A percentile compares a stretch with the other conserved stretches of the same genome.
phyloP scores from a whole-genome alignment of 306 rosid genomes.

The Sindora glabra region DNA sequence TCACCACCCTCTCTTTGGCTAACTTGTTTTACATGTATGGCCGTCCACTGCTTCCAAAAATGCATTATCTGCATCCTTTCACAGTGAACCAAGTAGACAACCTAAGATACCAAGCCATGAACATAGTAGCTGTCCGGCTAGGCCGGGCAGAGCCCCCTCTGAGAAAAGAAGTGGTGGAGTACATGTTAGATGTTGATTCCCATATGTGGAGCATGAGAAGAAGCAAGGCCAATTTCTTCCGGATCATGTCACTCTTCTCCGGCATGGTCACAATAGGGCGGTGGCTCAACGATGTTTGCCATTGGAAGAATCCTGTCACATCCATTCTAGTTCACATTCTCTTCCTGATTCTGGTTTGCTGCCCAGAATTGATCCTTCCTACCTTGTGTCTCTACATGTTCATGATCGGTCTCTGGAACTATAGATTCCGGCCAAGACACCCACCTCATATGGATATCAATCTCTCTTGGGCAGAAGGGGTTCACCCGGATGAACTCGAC shows the following conservation, averaged over 20 bases:
- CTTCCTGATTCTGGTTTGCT: conserved; percentile 65
- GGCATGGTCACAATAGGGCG: conserved; percentile 45
- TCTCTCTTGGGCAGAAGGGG: conserved; percentile 86
- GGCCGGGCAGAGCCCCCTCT: conserved; percentile 89
- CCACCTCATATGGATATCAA: conserved; percentile 88
- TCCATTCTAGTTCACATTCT: conserved; percentile 72
- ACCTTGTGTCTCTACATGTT: conserved; percentile 91
- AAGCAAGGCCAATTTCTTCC: conserved; percentile 94
- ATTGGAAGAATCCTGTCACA: conserved; percentile 79
- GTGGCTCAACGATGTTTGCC: conserved; percentile 77
- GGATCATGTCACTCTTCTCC: conserved; percentile 75
- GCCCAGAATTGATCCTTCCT: conserved; percentile 87
- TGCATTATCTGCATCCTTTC: conserved; percentile 85
- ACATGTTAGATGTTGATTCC: conserved; percentile 95
- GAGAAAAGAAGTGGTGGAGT: conserved; percentile 84
- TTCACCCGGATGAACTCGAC: conserved; percentile 77
- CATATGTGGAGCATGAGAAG: conserved; percentile 97
- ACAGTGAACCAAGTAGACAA: conserved; percentile 85
- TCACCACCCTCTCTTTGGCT: conserved; percentile 76
- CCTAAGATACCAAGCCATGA: conserved; percentile 85
- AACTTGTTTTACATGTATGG: conserved; percentile 65
- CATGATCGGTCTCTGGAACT: conserved; percentile 93
- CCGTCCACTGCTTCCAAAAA: conserved; percentile 83
- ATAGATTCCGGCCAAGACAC: conserved; percentile 55
- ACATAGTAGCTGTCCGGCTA: conserved; percentile 66